phyloP scores from a whole-genome alignment of 768 basidiomycete genomes.

The Plicaturopsis crispa region DNA sequence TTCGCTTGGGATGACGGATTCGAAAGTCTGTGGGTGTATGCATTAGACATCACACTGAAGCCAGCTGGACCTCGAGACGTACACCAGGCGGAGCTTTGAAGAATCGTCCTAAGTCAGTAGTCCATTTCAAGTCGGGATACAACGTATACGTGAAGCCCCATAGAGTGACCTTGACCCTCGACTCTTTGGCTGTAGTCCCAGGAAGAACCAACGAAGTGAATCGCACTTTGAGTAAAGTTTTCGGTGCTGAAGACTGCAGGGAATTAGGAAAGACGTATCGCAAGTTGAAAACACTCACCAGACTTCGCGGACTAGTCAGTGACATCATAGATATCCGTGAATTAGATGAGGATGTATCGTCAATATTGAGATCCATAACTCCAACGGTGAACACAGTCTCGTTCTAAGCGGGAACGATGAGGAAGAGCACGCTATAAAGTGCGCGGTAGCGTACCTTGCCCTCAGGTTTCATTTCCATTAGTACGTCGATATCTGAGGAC shows the following conservation, averaged over 20 bases:
- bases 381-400: conserved; percentile 61
- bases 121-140: conserved; percentile 56
- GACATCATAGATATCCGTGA: conserved; percentile 33
- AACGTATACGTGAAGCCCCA: conserved; percentile 58
- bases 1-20: conserved; percentile 88
- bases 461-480: conserved; percentile 62
- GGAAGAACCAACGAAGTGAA: conserved; percentile 58
- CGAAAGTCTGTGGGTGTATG: conserved; percentile 59
- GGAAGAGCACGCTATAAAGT: neutral
- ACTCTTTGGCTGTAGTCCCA: conserved; percentile 69
- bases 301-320: conserved; percentile 45
- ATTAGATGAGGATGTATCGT: conserved; percentile 34
- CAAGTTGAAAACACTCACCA: conserved; percentile 36
- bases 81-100: conserved; percentile 85
- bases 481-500: conserved; percentile 54
- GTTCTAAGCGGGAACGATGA: conserved; percentile 35
- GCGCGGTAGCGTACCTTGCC: conserved; percentile 46
- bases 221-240: conserved; percentile 52
- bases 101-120: conserved; percentile 54
- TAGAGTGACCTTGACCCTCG: conserved; percentile 55
- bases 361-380: conserved; percentile 53
- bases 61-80: conserved; percentile 16
- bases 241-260: conserved; percentile 34
- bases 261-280: conserved; percentile 3
- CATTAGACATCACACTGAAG: conserved; percentile 2